Evolutionary conservation across 768 basidiomycete genomes (phyloP).

Genomic region (Pholiota conissans): DNA sequence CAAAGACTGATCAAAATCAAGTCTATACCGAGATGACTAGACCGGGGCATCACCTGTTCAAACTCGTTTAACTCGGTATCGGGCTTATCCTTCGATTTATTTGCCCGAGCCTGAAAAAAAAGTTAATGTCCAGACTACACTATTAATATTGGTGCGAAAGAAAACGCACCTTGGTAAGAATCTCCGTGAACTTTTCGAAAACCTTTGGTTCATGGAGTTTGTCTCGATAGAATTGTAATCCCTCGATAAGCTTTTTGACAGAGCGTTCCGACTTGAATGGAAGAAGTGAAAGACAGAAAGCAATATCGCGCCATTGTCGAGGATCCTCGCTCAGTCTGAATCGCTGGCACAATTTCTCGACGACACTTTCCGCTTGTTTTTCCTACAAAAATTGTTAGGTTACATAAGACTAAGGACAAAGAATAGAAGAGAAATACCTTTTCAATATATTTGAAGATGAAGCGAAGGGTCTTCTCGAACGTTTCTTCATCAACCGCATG

Average conservation of each 20-base stretch:
- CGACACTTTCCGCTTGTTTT: conserved; percentile 96
- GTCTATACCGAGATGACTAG: conserved; percentile 3
- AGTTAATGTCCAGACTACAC: neutral
- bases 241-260: conserved; percentile 95
- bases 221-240: conserved; percentile 89
- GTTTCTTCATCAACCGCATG: conserved; percentile 91
- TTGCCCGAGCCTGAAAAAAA: conserved; percentile 67
- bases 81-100: conserved; percentile 91
- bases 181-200: conserved; percentile 82
- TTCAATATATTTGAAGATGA: conserved; percentile 96
- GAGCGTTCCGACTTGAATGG: conserved; percentile 98
- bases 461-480: conserved; percentile 91
- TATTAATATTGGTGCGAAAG: neutral
- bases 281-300: conserved; percentile 89
- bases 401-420: neutral
- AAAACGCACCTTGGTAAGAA: conserved; percentile 74
- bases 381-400: conserved; percentile 52
- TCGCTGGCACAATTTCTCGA: conserved; percentile 96
- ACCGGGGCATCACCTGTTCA: conserved; percentile 69
- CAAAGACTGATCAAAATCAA: neutral
- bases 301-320: conserved; percentile 97
- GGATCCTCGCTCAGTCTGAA: conserved; percentile 88
- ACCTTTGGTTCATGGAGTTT: conserved; percentile 90
- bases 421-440: conserved; percentile 56
- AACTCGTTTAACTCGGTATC: conserved; percentile 95